These are phyloP conservation scores for Monilinia aucupariae DNA, from an alignment of 2,329 filamentous ascomycete genomes.

Conservation along the genomic window DNA sequence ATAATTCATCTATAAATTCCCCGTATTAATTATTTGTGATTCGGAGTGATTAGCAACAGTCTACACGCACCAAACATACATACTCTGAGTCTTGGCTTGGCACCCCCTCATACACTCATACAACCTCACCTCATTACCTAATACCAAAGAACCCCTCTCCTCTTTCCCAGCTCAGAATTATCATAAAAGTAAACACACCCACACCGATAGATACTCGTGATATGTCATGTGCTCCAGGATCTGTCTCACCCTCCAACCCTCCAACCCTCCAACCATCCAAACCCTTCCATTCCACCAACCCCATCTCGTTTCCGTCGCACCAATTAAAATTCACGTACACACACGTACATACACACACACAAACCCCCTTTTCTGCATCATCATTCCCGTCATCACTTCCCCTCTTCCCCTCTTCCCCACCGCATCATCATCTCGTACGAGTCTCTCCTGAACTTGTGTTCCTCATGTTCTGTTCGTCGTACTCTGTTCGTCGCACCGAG, in stretches of 20 bases:
- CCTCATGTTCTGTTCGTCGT: too few relatives aligned
- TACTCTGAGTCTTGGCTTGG: background rate
- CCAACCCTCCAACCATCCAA: too few relatives aligned
- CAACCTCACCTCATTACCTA: background rate
- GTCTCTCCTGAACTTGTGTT: background rate
- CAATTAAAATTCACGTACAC: background rate
- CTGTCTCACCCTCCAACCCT: background rate
- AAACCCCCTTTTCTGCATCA: background rate
- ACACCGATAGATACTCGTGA: too few relatives aligned
- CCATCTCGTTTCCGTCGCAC: background rate
- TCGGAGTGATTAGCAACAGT: background rate
- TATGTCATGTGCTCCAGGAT: too few relatives aligned
- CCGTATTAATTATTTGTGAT: background rate
- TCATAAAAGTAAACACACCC: background rate
- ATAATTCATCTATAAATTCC: background rate
- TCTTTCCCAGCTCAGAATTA: background rate
- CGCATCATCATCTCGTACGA: background rate
- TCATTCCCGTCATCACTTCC: constrained; percentile 2
- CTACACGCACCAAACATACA: too few relatives aligned
- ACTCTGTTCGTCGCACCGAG: background rate
- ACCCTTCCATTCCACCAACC: background rate
- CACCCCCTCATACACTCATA: background rate
- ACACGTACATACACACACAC: too few relatives aligned
- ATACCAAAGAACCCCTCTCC: background rate
- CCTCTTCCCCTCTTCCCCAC: constrained; percentile 7